Evolutionary conservation across 2,329 filamentous ascomycete genomes (phyloP).

Genomic region (Beauveria sp.): DNA sequence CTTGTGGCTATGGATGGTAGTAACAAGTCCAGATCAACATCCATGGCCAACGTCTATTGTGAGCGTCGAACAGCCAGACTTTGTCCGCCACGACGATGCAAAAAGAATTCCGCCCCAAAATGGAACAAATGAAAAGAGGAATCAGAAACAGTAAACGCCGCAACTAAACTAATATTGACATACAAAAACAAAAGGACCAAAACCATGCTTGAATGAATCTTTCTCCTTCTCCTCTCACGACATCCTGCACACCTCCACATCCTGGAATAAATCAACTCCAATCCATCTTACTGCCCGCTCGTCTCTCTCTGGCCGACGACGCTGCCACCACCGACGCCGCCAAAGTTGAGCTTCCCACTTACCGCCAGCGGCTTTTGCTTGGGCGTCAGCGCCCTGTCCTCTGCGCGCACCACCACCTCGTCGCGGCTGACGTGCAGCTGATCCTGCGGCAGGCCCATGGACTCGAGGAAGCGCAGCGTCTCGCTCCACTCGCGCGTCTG

Average conservation of each 20-base stretch:
- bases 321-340: no score
- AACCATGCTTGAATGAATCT: not conserved
- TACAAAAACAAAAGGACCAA: not conserved
- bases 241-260: not conserved
- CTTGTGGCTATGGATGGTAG: no score
- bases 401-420: constrained; percentile 18
- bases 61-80: not conserved
- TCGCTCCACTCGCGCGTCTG: constrained; percentile 52
- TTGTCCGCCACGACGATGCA: not conserved
- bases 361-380: constrained; percentile 9
- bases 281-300: not conserved
- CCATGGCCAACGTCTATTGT: not conserved
- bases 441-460: constrained; percentile 32
- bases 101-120: not conserved
- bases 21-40: not conserved
- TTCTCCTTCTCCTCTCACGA: no score
- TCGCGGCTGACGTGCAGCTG: constrained; percentile 19
- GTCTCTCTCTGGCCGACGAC: constrained; percentile 7
- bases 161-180: not conserved
- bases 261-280: not conserved
- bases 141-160: not conserved
- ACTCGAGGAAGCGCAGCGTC: constrained; percentile 35
- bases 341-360: constrained; percentile 8
- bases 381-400: not conserved
- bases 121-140: not conserved